Conservation (phyloP, 345 rosid species). For the Eucalyptus paniculata region DNA sequence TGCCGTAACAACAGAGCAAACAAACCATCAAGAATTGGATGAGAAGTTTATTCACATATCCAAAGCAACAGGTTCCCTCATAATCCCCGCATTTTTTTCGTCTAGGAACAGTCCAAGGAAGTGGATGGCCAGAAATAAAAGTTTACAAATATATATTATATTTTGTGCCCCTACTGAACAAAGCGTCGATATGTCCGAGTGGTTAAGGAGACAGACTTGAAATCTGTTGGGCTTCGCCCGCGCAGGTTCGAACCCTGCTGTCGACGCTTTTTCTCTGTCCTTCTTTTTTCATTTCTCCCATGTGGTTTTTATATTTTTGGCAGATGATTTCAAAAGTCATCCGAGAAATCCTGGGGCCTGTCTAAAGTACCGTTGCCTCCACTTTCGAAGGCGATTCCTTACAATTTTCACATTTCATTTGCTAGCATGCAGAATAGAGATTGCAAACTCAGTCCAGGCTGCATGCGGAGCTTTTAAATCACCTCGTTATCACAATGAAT, state of each 20-base stretch:
- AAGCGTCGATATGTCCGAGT: slow-evolving; percentile 71
- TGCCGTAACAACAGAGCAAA: neutral
- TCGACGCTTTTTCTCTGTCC: slow-evolving; percentile 29
- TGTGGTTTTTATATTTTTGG: neutral
- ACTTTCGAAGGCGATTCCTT: neutral
- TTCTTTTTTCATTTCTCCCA: neutral
- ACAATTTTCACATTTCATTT: neutral
- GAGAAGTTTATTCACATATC: neutral
- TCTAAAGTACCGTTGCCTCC: neutral
- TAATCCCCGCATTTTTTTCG: neutral
- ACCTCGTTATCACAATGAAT: neutral
- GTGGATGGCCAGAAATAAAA: fast-evolving
- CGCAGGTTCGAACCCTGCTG: slow-evolving; percentile 99
- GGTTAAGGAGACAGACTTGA: slow-evolving; percentile 99
- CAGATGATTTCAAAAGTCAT: neutral
- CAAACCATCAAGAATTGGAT: neutral
- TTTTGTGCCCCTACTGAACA: fast-evolving
- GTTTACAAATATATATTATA: fast-evolving
- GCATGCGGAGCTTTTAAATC: neutral
- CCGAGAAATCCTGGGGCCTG: neutral
- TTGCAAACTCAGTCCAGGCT: neutral
- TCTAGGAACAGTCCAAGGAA: neutral
- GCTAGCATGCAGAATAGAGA: neutral
- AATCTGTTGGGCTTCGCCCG: slow-evolving; percentile 99
- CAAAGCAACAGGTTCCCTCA: neutral